Percentiles rank a stretch among this genome's conserved stretches.
phyloP scores from a whole-genome alignment of 139 green algal genomes.

The Dunaliella primolecta region DNA sequence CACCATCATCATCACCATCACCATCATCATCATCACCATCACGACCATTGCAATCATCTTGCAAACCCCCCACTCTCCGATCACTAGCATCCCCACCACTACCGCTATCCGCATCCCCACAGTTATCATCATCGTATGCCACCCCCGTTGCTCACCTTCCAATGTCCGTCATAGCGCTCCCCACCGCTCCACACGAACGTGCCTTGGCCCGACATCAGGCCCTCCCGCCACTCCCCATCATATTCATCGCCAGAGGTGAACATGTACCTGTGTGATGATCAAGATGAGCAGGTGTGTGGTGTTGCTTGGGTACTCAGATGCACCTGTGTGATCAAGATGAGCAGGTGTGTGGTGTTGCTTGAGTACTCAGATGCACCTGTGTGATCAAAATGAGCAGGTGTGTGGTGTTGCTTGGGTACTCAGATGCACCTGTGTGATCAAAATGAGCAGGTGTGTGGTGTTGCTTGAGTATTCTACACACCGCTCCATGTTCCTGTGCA shows the following conservation, averaged over 20 bases:
- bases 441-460: too few relatives aligned
- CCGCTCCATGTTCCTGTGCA: too few relatives aligned
- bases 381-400: too few relatives aligned
- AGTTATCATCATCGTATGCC: neutral
- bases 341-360: too few relatives aligned
- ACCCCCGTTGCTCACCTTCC: too few relatives aligned
- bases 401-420: too few relatives aligned
- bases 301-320: too few relatives aligned
- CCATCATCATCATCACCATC: constrained; percentile 4
- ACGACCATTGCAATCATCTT: neutral
- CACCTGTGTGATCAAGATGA: too few relatives aligned
- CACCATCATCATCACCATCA: constrained; percentile 4
- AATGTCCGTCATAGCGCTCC: constrained; percentile 87
- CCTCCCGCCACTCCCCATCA: constrained; percentile 80
- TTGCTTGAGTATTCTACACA: too few relatives aligned
- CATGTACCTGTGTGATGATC: constrained; percentile 59
- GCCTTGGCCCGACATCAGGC: constrained; percentile 79
- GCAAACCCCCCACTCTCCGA: neutral
- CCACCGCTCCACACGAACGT: constrained; percentile 85
- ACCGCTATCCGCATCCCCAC: neutral
- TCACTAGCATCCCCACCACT: neutral
- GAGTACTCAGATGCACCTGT: too few relatives aligned
- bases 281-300: too few relatives aligned
- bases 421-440: too few relatives aligned
- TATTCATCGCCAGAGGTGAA: constrained; percentile 74